Percentiles rank a stretch among this genome's conserved stretches.
Evolutionary conservation across 139 green algal genomes (phyloP).

Genomic region (Chlorella sorokiniana): DNA sequence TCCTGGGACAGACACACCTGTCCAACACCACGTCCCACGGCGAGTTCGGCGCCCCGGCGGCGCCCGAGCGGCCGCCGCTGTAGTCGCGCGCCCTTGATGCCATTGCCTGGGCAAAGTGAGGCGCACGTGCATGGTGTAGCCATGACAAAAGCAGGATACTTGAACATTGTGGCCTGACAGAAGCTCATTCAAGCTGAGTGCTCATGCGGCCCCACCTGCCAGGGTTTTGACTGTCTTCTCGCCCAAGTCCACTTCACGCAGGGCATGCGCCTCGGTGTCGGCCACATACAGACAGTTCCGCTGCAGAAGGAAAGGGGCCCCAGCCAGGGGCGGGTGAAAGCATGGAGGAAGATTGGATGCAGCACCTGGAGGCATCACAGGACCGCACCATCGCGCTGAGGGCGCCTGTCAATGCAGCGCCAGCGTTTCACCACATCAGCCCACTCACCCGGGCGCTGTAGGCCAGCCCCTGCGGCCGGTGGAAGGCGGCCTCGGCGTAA

Average conservation of each 20-base stretch:
- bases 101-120: constrained; percentile 51
- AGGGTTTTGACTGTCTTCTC: constrained; percentile 65
- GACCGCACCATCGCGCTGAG: not conserved
- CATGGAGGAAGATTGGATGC: not conserved
- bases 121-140: not conserved
- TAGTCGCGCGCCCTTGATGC: constrained; percentile 73
- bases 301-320: not conserved
- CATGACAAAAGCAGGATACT: not conserved
- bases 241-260: constrained; percentile 51
- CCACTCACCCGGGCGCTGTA: constrained; percentile 28
- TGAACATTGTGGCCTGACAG: not conserved
- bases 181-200: not conserved
- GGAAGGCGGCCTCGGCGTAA: constrained; percentile 59
- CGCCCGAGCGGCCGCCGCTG: constrained; percentile 48
- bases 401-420: not conserved
- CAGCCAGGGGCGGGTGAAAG: not conserved
- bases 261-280: constrained; percentile 80
- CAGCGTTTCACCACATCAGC: not conserved
- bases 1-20: not conserved
- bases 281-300: constrained; percentile 64
- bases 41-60: constrained; percentile 72
- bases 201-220: constrained; percentile 24
- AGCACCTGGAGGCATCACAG: too few relatives aligned
- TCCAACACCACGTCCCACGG: constrained; percentile 76
- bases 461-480: constrained; percentile 64